Evolutionary conservation across 371 early-diverging fungal species (phyloP).

Genomic region (Mucor irregularis): DNA sequence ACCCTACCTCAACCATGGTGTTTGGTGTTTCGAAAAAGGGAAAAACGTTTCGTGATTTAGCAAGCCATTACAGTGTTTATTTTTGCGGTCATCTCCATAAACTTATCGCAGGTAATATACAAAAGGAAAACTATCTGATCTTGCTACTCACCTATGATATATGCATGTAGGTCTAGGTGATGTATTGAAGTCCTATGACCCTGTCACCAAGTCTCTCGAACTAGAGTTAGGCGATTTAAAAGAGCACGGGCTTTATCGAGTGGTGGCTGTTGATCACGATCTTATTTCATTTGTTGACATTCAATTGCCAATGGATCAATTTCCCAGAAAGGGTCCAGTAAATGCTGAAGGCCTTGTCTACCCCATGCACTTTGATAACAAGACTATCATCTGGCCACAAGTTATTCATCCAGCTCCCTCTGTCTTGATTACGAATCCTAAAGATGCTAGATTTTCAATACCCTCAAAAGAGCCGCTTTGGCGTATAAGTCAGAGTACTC

Average conservation of each 20-base stretch:
- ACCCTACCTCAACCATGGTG: constrained; percentile 81
- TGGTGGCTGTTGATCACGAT: constrained; percentile 88
- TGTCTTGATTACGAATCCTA: constrained; percentile 86
- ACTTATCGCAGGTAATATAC: constrained; percentile 57
- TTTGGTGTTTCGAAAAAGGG: constrained; percentile 69
- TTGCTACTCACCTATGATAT: background rate
- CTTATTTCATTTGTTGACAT: constrained; percentile 81
- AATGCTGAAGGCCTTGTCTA: constrained; percentile 10
- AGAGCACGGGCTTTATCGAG: constrained; percentile 76
- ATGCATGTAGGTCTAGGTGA: constrained; percentile 58
- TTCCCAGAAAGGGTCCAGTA: constrained; percentile 42
- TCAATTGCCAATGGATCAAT: constrained; percentile 53
- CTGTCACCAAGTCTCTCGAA: constrained; percentile 66
- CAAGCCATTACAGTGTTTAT: constrained; percentile 66
- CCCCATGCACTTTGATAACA: constrained; percentile 14
- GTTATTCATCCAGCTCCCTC: constrained; percentile 61
- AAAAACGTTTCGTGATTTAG: constrained; percentile 61
- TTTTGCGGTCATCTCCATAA: constrained; percentile 90
- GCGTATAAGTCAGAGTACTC: constrained; percentile 59
- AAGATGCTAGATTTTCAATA: constrained; percentile 77
- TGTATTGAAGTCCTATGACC: constrained; percentile 64
- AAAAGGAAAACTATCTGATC: background rate
- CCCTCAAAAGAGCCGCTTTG: constrained; percentile 72
- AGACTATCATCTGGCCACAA: constrained; percentile 25
- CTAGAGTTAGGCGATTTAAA: constrained; percentile 90